Evolutionary conservation across 2,329 filamentous ascomycete species (phyloP).

Genomic region (Penicillium digitatum): DNA sequence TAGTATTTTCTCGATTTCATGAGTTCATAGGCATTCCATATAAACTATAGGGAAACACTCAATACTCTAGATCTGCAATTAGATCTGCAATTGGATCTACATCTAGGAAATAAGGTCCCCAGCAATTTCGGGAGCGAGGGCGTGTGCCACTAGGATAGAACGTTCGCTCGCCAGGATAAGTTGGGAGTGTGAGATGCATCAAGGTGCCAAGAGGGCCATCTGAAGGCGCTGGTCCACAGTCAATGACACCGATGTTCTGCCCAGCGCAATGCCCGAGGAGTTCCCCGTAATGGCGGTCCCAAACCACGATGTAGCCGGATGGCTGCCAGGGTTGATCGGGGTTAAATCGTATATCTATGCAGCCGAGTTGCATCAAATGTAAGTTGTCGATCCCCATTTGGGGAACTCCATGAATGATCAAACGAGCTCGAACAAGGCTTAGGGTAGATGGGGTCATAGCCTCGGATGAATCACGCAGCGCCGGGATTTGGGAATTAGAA

Average conservation of each 20-base stretch:
- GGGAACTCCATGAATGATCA: conserved; percentile 20
- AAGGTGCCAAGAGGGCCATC: conserved; percentile 19
- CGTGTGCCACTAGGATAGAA: neutral
- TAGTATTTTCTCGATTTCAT: neutral
- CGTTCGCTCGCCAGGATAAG: neutral
- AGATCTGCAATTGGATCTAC: conserved; percentile 26
- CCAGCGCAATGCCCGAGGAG: conserved; percentile 33
- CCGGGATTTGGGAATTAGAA: conserved; percentile 13
- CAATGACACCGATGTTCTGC: conserved; percentile 21
- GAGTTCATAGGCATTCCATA: neutral
- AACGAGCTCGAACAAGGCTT: conserved; percentile 32
- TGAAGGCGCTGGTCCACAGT: conserved; percentile 17
- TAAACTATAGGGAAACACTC: conserved; percentile 4
- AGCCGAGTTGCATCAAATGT: conserved; percentile 39
- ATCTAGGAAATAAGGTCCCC: conserved; percentile 25
- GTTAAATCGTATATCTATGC: conserved; percentile 25
- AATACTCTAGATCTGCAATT: conserved; percentile 16
- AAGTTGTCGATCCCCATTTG: conserved; percentile 20
- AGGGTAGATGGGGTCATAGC: conserved; percentile 25
- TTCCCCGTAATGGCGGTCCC: conserved; percentile 31
- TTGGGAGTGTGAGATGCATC: conserved; percentile 8
- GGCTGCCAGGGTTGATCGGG: conserved; percentile 23
- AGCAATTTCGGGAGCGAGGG: neutral
- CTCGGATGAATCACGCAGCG: conserved; percentile 8
- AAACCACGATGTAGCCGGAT: conserved; percentile 37